phyloP scores from a whole-genome alignment of 148 eudicot genomes.

The Bassia scoparia region DNA sequence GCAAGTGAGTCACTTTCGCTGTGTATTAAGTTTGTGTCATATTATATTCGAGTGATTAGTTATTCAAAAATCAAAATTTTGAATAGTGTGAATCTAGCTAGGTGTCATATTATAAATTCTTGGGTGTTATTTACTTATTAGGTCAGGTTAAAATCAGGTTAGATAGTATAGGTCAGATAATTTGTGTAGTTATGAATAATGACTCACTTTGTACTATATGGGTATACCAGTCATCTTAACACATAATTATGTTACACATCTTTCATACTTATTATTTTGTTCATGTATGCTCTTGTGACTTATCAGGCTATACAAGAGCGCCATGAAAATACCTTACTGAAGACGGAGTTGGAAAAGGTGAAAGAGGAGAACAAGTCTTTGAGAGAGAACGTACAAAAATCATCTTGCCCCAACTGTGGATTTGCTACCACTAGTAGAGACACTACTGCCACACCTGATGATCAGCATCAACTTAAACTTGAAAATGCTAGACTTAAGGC shows the following conservation, averaged over 20 bases:
- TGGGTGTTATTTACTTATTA: too few relatives aligned
- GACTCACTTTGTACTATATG: too few relatives aligned
- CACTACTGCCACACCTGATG: constrained; percentile 26
- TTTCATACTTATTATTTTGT: neutral
- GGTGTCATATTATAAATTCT: too few relatives aligned
- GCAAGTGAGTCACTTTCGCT: too few relatives aligned
- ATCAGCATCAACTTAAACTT: constrained; percentile 72
- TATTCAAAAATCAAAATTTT: too few relatives aligned
- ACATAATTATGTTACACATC: too few relatives aligned
- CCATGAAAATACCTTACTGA: constrained; percentile 82
- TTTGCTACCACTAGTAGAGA: constrained; percentile 47
- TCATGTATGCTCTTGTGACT: neutral
- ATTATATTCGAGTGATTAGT: too few relatives aligned
- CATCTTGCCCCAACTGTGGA: constrained; percentile 79
- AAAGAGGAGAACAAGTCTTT: constrained; percentile 67
- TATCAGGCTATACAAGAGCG: constrained; percentile 90
- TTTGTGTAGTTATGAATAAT: too few relatives aligned
- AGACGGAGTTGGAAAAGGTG: constrained; percentile 70
- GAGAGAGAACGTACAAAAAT: constrained; percentile 54
- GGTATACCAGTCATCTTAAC: neutral
- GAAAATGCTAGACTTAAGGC: constrained; percentile 88
- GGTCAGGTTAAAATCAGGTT: too few relatives aligned
- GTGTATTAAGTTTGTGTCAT: too few relatives aligned
- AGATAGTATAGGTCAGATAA: too few relatives aligned
- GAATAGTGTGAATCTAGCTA: too few relatives aligned